Percentiles rank a stretch among this genome's conserved stretches.
Evolutionary conservation across 148 eudicot genomes (phyloP).

Genomic region (Rhododendron ovatum): DNA sequence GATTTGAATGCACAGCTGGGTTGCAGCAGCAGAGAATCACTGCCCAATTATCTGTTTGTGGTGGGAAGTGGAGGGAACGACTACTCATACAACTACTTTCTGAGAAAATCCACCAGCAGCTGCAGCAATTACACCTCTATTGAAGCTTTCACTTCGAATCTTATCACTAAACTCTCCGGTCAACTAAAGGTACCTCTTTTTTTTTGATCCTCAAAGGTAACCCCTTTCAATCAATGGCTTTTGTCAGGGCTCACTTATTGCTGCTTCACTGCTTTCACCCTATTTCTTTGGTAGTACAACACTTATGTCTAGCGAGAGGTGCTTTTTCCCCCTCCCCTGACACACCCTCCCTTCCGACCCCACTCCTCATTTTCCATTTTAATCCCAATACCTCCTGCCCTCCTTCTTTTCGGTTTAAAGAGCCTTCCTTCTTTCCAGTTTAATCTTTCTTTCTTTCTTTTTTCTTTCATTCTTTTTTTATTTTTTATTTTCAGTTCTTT

Average conservation of each 20-base stretch:
- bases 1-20: constrained; percentile 24
- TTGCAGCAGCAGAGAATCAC: constrained; percentile 1
- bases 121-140: not conserved
- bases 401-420: too few species aligned
- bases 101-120: not conserved
- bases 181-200: constrained; percentile 21
- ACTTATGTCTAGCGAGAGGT: too few species aligned
- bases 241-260: not conserved
- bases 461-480: too few species aligned
- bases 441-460: too few species aligned
- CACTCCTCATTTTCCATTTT: too few species aligned
- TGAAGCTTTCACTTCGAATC: constrained; percentile 21
- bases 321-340: too few species aligned
- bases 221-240: not conserved
- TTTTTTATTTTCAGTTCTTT: too few species aligned
- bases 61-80: constrained; percentile 43
- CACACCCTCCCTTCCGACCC: too few species aligned
- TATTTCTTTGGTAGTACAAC: too few species aligned
- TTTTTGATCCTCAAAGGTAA: too few species aligned
- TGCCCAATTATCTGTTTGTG: constrained; percentile 29
- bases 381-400: too few species aligned
- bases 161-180: constrained; percentile 21
- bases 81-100: constrained; percentile 30
- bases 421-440: too few species aligned
- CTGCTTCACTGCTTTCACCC: not conserved